Conservation (phyloP, 768 basidiomycete species). For the Suillus tomentosus region DNA sequence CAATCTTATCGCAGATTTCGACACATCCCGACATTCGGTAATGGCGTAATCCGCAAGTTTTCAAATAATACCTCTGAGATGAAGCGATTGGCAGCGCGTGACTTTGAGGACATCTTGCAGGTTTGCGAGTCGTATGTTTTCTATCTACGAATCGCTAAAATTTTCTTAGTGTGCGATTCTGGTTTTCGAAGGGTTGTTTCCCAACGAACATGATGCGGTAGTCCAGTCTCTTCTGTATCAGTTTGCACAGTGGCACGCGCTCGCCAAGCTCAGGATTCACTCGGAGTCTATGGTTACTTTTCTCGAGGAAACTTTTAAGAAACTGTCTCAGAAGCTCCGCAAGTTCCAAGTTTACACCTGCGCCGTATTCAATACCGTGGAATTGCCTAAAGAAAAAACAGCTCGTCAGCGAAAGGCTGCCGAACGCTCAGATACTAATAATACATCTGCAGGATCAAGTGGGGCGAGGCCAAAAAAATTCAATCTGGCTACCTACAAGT, state of each 20-base stretch:
- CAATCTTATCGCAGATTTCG: slow-evolving; percentile 15
- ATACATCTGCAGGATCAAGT: too few relatives aligned
- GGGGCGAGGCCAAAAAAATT: neutral
- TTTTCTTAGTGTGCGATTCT: slow-evolving; percentile 33
- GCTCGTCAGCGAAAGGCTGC: neutral
- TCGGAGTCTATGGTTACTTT: slow-evolving; percentile 2
- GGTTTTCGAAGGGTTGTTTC: slow-evolving; percentile 38
- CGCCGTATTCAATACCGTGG: neutral
- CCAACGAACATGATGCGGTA: slow-evolving; percentile 22
- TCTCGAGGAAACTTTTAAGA: neutral
- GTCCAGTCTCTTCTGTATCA: slow-evolving; percentile 22
- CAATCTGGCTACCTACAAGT: slow-evolving; percentile 2
- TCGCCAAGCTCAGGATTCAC: slow-evolving; percentile 11
- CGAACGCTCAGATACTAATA: neutral
- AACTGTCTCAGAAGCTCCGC: neutral
- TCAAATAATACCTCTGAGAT: slow-evolving; percentile 37
- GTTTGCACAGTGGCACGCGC: slow-evolving; percentile 8
- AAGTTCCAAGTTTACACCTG: neutral
- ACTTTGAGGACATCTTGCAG: slow-evolving; percentile 1
- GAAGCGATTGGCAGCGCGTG: slow-evolving; percentile 31
- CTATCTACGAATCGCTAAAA: neutral
- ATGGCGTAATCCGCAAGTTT: slow-evolving; percentile 39
- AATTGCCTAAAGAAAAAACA: neutral
- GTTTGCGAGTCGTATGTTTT: neutral
- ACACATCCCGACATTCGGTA: slow-evolving; percentile 16